Percentiles rank a stretch among this genome's conserved stretches.
phyloP scores from a whole-genome alignment of 331 rosid species.

The Saraca asoca region DNA sequence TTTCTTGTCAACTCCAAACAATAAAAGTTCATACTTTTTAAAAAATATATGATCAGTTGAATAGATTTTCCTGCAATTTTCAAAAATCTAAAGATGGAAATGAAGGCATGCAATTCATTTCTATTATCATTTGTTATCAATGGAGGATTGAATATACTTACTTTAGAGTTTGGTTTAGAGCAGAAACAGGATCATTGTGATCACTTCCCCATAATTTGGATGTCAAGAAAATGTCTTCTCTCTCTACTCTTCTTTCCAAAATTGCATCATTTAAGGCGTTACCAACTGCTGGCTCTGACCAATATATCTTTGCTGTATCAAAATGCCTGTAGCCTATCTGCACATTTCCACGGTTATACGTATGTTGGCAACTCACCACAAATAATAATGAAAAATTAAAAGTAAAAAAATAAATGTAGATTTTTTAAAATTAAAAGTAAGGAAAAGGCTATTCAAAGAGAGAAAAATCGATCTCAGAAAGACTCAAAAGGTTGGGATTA shows the following conservation, averaged over 20 bases:
- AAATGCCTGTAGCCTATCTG: constrained; percentile 91
- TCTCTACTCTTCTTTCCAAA: constrained; percentile 37
- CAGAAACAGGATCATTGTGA: constrained; percentile 92
- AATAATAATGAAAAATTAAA: neutral
- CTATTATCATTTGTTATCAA: too few relatives aligned
- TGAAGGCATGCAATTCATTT: too few relatives aligned
- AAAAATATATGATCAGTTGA: too few relatives aligned
- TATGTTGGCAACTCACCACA: neutral
- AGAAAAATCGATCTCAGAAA: too few relatives aligned
- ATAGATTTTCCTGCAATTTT: too few relatives aligned
- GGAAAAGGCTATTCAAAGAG: too few relatives aligned
- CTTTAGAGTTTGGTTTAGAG: constrained; percentile 64
- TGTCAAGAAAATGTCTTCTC: constrained; percentile 76
- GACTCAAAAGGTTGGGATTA: too few relatives aligned
- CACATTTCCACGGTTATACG: constrained; percentile 2
- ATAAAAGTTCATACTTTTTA: too few relatives aligned
- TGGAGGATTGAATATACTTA: too few relatives aligned
- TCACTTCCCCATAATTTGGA: constrained; percentile 90
- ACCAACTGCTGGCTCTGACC: constrained; percentile 81
- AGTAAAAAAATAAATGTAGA: neutral
- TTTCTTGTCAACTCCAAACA: too few relatives aligned
- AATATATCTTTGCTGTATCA: constrained; percentile 86
- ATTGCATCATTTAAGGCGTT: constrained; percentile 60
- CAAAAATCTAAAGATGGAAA: too few relatives aligned
- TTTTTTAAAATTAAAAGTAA: too few relatives aligned